phyloP scores from a whole-genome alignment of 1,139 yeast genomes.

The Saccharomyces hybrid region DNA sequence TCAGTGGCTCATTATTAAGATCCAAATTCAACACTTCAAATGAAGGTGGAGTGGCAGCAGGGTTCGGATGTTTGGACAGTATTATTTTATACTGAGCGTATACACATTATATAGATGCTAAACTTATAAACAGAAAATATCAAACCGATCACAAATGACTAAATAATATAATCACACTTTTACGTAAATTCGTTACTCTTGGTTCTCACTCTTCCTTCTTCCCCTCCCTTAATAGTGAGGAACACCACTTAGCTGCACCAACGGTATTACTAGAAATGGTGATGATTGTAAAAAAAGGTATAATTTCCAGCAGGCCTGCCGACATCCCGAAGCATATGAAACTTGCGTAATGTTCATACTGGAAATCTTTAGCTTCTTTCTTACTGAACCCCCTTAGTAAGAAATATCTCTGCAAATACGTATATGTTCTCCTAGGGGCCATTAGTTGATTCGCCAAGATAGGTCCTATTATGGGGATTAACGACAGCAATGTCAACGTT shows the following conservation, averaged over 20 bases:
- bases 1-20: constrained; percentile 79
- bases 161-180: neutral
- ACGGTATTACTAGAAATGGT: constrained; percentile 28
- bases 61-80: constrained; percentile 93
- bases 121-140: neutral
- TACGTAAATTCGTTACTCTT: neutral
- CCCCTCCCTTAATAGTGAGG: constrained; percentile 9
- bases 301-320: constrained; percentile 28
- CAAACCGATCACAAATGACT: neutral
- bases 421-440: constrained; percentile 22
- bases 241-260: constrained; percentile 28
- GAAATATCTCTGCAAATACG: constrained; percentile 20
- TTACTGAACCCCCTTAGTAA: constrained; percentile 11
- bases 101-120: neutral
- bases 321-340: constrained; percentile 29
- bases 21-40: constrained; percentile 80
- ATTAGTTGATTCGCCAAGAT: constrained; percentile 20
- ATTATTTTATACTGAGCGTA: constrained; percentile 30
- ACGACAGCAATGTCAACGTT: constrained; percentile 13
- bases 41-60: constrained; percentile 99
- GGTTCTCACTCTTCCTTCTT: constrained; percentile 4
- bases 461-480: constrained; percentile 29
- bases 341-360: constrained; percentile 21
- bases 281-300: constrained; percentile 28
- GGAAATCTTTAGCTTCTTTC: constrained; percentile 12